phyloP scores from a whole-genome alignment of 1,284 basidiomycete species.

The Apiotrichum laibachii region DNA sequence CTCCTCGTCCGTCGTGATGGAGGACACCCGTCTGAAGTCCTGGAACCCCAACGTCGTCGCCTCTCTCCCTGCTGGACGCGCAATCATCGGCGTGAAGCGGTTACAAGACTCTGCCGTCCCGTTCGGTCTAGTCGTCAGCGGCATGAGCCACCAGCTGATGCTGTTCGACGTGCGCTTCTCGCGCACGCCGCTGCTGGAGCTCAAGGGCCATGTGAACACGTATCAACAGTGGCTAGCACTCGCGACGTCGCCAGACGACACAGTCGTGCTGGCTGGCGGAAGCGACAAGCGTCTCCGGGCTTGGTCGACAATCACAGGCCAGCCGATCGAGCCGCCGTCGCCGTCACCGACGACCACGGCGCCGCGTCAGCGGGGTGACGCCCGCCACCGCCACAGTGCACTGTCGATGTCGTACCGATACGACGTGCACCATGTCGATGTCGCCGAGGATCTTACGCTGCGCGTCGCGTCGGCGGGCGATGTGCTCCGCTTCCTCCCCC shows the following conservation, averaged over 20 bases:
- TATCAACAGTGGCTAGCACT: constrained; percentile 34
- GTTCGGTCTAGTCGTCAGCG: constrained; percentile 41
- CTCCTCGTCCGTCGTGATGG: constrained; percentile 16
- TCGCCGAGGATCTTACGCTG: constrained; percentile 13
- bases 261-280: constrained; percentile 34
- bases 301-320: constrained; percentile 37
- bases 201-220: constrained; percentile 39
- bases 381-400: background rate
- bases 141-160: constrained; percentile 36
- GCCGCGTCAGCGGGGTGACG: too few relatives aligned
- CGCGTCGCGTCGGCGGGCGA: constrained; percentile 15
- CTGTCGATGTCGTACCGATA: constrained; percentile 10
- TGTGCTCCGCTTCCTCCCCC: constrained; percentile 9
- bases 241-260: constrained; percentile 33
- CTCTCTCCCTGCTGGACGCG: constrained; percentile 24
- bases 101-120: constrained; percentile 42
- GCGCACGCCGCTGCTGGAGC: constrained; percentile 22
- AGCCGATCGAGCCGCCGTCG: constrained; percentile 3
- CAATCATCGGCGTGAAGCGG: constrained; percentile 38
- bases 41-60: constrained; percentile 18
- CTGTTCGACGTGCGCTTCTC: constrained; percentile 42
- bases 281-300: constrained; percentile 36
- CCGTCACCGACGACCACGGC: too few relatives aligned
- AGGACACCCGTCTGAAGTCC: constrained; percentile 28
- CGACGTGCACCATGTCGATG: constrained; percentile 16